These are phyloP conservation scores for Metschnikowia lochheadii DNA, from an alignment of 805 yeast species.

Conservation along the genomic window DNA sequence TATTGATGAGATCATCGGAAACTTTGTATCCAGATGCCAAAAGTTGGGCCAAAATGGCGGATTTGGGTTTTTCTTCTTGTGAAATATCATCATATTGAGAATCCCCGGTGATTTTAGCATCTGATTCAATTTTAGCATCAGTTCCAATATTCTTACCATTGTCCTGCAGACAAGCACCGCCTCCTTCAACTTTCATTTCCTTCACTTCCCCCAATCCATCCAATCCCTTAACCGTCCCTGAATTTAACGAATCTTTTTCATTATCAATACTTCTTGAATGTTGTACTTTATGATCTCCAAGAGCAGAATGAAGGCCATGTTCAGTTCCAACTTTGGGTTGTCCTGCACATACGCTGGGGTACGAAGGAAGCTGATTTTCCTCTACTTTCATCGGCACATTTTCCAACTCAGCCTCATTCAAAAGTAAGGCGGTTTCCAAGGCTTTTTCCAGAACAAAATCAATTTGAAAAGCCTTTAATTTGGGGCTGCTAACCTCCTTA, in stretches of 20 bases:
- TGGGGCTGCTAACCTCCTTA: conserved; percentile 24
- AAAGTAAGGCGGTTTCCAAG: conserved; percentile 62
- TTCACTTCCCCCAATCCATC: too few species aligned
- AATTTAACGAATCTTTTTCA: too few species aligned
- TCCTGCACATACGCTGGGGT: conserved; percentile 4
- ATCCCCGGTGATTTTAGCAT: conserved; percentile 26
- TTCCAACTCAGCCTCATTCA: conserved; percentile 72
- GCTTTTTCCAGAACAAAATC: conserved; percentile 57
- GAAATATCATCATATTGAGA: conserved; percentile 45
- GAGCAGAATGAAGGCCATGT: too few species aligned
- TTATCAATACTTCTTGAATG: too few species aligned
- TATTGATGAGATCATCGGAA: conserved; percentile 56
- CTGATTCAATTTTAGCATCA: neutral
- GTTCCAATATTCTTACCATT: too few species aligned
- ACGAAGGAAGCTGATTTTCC: conserved; percentile 17
- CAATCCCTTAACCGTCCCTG: too few species aligned
- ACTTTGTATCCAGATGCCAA: conserved; percentile 69
- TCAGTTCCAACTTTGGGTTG: too few species aligned
- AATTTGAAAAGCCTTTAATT: conserved; percentile 43
- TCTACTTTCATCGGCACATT: conserved; percentile 50
- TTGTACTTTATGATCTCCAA: conserved; percentile 22
- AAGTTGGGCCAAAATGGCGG: conserved; percentile 71
- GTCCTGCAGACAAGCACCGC: too few species aligned
- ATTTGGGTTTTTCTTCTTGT: conserved; percentile 76
- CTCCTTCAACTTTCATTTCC: too few species aligned